Base-by-base conservation (phyloP, 805 yeast genomes). In the Saturnispora ahearnii region DNA sequence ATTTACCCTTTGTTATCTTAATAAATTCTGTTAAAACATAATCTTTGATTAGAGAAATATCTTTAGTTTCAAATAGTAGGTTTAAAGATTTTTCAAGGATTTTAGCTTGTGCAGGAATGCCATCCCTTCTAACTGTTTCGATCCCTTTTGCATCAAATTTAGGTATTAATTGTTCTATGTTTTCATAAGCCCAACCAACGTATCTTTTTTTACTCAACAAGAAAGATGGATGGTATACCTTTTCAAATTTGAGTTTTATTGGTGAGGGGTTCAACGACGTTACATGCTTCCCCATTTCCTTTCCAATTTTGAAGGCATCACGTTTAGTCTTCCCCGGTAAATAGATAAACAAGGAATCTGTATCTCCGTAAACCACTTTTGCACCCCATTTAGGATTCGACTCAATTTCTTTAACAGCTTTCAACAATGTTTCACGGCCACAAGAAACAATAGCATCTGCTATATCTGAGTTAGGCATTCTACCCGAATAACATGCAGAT, bases 391-490 rank as follows among this genome's bases (percentile, higher is more conserved):
- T 61, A 2, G 68, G 62, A 13, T 75, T 68, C 0, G 53, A 52
- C 52, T 89, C 95, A 46, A 93, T 90, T 45, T 74, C 59, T 1
- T 74, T 74, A 28, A 88, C 81, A 0, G 96, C 84, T 46, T 73
- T 73, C 48, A 81, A 81, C 45, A 93, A 67, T 0, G 88, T 84
- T 64, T 91, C 97, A 48, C 98, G 71, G 0, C 93, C 99, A 0
- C 93, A 81, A 22, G 89, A 80, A 1, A 93, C 99, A 62, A 93
- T 87, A 11, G 95, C 84, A 67, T 93, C 99, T 0, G 99, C 96
- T 30, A 93, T 74, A 62, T 90, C 98, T 0, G 96, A 81, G 58
- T 93, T 87, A 0, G 99, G 98, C 99, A 93, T 93, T 54, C 99
- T 71, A 0, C 99, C 99, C 8, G 96, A 87, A 61, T 84, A 93